Evolutionary conservation across 768 basidiomycete species (phyloP).

Genomic region (Xerocomus spinulosus): DNA sequence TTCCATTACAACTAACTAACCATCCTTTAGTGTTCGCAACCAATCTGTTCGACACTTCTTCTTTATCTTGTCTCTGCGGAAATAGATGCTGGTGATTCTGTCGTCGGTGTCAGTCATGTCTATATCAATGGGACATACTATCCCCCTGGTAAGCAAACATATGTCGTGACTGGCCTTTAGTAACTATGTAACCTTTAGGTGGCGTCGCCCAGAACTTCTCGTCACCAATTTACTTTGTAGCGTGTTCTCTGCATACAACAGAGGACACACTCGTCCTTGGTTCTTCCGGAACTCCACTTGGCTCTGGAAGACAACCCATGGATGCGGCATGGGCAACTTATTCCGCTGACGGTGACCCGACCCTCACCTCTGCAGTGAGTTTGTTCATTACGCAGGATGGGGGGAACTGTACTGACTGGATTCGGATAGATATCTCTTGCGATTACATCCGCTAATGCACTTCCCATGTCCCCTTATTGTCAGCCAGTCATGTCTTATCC

Average conservation of each 20-base stretch:
- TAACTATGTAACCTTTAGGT: not conserved
- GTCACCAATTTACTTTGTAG: not conserved
- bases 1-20: not conserved
- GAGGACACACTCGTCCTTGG: not conserved
- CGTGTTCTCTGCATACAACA: not conserved
- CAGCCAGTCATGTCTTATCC: not conserved
- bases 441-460: not conserved
- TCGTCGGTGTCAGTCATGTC: not conserved
- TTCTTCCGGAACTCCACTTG: not conserved
- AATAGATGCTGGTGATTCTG: not conserved
- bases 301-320: not conserved
- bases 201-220: not conserved
- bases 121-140: not conserved
- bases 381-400: not conserved
- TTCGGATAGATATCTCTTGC: not conserved
- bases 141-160: not conserved
- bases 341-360: not conserved
- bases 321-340: not conserved
- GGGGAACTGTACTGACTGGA: not conserved
- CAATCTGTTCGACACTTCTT: not conserved
- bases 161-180: no score
- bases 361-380: not conserved
- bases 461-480: not conserved
- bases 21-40: not conserved
- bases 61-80: not conserved